Conservation (phyloP, 2,329 filamentous ascomycete species). For the Fusarium brevicatenulatum region DNA sequence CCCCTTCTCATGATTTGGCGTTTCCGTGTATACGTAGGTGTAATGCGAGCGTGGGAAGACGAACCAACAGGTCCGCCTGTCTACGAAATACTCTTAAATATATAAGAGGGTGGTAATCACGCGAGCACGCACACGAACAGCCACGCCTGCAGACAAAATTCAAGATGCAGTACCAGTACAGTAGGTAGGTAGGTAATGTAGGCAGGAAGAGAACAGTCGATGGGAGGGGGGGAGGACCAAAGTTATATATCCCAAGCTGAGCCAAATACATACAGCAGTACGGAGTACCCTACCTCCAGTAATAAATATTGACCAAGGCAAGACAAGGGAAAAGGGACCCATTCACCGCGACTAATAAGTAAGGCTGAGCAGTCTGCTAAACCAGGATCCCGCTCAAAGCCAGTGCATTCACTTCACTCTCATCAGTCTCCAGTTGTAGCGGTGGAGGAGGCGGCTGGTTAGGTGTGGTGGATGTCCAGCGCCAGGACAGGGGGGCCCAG, state of each 20-base stretch:
- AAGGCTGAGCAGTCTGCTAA: conserved; percentile 43
- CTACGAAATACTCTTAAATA: conserved; percentile 34
- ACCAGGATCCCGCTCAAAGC: conserved; percentile 33
- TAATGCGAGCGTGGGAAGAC: conserved; percentile 13
- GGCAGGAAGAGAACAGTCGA: conserved; percentile 8
- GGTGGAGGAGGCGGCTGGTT: conserved; percentile 35
- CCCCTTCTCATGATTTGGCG: conserved; percentile 41
- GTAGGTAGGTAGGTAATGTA: conserved; percentile 10
- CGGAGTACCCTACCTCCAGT: conserved; percentile 20
- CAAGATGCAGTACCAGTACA: conserved; percentile 14
- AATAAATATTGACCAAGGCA: conserved; percentile 39
- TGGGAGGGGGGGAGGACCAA: conserved; percentile 35
- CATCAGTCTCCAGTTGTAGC: conserved; percentile 19
- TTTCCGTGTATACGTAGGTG: conserved; percentile 18
- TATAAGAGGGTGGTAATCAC: conserved; percentile 37
- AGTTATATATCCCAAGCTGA: conserved; percentile 41
- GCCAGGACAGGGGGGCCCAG: conserved; percentile 28
- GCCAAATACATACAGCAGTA: conserved; percentile 17
- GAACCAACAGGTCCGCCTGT: conserved; percentile 27
- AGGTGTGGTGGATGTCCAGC: conserved; percentile 41
- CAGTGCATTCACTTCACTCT: conserved; percentile 14
- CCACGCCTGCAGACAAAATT: conserved; percentile 34
- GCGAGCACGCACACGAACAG: conserved; percentile 41
- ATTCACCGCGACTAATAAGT: conserved; percentile 43
- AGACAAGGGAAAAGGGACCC: conserved; percentile 35